phyloP scores from a whole-genome alignment of 2,329 filamentous ascomycete species.

The Xylariaceae sp. region DNA sequence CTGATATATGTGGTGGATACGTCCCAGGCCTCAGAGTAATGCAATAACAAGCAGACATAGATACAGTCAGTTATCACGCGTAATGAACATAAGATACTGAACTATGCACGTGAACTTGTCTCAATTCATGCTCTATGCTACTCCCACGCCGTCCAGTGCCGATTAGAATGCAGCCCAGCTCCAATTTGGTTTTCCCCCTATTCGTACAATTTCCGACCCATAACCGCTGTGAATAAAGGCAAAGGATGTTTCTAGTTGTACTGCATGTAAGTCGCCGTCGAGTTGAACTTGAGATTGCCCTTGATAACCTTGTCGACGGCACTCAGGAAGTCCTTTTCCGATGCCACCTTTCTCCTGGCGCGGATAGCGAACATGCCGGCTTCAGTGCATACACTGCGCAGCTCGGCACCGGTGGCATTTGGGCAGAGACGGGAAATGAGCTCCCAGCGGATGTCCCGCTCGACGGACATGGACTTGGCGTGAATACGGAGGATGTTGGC shows the following conservation, averaged over 20 bases:
- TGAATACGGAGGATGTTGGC: slow-evolving; percentile 98
- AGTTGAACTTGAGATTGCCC: slow-evolving; percentile 99
- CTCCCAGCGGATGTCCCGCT: slow-evolving; percentile 98
- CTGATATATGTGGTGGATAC: too few species aligned
- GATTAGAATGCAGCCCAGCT: slow-evolving; percentile 6
- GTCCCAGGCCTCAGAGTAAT: too few species aligned
- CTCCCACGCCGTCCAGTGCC: background rate
- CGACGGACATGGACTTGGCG: slow-evolving; percentile 99
- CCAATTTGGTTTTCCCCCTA: slow-evolving; percentile 8
- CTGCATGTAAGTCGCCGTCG: slow-evolving; percentile 95
- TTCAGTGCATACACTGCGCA: slow-evolving; percentile 95
- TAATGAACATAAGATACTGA: too few species aligned
- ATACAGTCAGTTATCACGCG: too few species aligned
- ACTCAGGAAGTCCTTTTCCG: slow-evolving; percentile 97
- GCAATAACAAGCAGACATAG: too few species aligned
- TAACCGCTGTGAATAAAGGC: background rate
- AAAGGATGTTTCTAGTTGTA: slow-evolving; percentile 72
- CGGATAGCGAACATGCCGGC: slow-evolving; percentile 98
- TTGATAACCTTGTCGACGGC: slow-evolving; percentile 99
- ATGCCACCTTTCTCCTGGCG: slow-evolving; percentile 91
- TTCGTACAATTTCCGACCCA: slow-evolving; percentile 15
- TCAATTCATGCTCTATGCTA: slow-evolving; percentile 15
- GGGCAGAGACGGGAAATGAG: slow-evolving; percentile 95
- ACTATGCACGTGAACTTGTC: background rate
- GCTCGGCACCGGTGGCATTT: slow-evolving; percentile 93